Conservation (phyloP, 192 early-diverging fungal species). For the Coemansia sp. region DNA sequence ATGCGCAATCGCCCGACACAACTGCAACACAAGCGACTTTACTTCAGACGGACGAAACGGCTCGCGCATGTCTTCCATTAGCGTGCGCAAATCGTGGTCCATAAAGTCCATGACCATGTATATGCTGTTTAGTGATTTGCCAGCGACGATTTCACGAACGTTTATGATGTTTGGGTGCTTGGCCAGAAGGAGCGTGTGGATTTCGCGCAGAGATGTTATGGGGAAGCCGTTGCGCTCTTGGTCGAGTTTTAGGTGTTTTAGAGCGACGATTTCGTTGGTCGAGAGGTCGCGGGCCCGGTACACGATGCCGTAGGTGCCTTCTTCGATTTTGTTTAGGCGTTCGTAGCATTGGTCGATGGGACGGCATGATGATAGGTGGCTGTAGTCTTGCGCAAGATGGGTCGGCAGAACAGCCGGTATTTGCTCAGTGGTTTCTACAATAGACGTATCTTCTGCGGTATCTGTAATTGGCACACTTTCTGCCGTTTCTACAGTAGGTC, state of each 20-base stretch:
- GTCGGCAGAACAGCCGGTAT: constrained; percentile 16
- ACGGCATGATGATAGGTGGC: constrained; percentile 27
- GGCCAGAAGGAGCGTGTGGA: constrained; percentile 70
- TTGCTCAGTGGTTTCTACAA: not conserved
- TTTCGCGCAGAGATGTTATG: constrained; percentile 74
- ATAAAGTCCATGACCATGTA: constrained; percentile 99
- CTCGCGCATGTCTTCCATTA: constrained; percentile 81
- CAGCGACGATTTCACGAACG: constrained; percentile 75
- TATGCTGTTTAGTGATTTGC: constrained; percentile 61
- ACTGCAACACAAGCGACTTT: constrained; percentile 73
- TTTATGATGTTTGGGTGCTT: constrained; percentile 84
- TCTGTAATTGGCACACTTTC: not conserved
- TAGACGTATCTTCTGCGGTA: not conserved
- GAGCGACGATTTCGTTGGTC: constrained; percentile 77
- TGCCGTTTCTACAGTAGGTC: not conserved
- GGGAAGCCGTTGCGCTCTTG: constrained; percentile 81
- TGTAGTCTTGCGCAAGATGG: constrained; percentile 13
- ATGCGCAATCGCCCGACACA: constrained; percentile 78
- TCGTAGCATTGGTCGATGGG: constrained; percentile 67
- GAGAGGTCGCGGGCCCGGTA: constrained; percentile 82
- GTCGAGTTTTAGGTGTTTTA: constrained; percentile 75
- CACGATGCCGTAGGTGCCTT: constrained; percentile 95
- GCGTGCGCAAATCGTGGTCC: constrained; percentile 88
- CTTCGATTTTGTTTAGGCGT: constrained; percentile 93
- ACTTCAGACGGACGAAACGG: constrained; percentile 86